Percentiles rank a stretch among this genome's conserved stretches.
phyloP scores from a whole-genome alignment of 2,329 filamentous ascomycete genomes.

The Diaporthe helianthi region DNA sequence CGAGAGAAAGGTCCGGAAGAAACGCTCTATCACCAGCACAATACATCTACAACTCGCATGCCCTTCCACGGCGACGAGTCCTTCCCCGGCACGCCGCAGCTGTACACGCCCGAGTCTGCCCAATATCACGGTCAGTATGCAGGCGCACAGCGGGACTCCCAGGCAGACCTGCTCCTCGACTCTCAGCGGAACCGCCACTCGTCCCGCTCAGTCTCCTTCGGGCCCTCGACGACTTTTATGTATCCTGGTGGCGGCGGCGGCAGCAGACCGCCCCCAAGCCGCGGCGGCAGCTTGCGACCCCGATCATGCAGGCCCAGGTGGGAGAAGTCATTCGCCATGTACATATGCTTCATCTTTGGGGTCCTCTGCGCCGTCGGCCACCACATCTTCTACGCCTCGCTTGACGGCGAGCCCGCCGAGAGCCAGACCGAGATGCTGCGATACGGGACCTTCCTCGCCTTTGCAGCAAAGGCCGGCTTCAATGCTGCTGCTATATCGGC shows the following conservation, averaged over 20 bases:
- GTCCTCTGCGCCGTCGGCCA: conserved; percentile 46
- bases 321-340: conserved; percentile 43
- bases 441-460: conserved; percentile 48
- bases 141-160: conserved; percentile 14
- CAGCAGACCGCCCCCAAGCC: conserved; percentile 1
- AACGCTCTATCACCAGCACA: conserved; percentile 9
- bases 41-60: conserved; percentile 26
- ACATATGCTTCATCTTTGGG: conserved; percentile 47
- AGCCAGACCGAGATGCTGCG: conserved; percentile 48
- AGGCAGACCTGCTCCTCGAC: conserved; percentile 20
- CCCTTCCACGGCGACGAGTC: conserved; percentile 31
- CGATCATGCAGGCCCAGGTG: conserved; percentile 30
- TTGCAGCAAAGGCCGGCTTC: conserved; percentile 48
- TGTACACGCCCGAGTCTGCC: conserved; percentile 12
- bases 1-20: conserved; percentile 3
- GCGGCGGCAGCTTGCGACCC: background rate
- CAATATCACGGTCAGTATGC: background rate
- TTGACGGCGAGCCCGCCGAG: conserved; percentile 44
- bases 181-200: background rate
- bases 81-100: conserved; percentile 9
- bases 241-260: conserved; percentile 1
- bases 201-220: conserved; percentile 30
- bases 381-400: conserved; percentile 46
- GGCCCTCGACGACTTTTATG: conserved; percentile 13
- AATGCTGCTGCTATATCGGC: conserved; percentile 44